Conservation (phyloP, 768 basidiomycete species). For the Austroboletus festivus region DNA sequence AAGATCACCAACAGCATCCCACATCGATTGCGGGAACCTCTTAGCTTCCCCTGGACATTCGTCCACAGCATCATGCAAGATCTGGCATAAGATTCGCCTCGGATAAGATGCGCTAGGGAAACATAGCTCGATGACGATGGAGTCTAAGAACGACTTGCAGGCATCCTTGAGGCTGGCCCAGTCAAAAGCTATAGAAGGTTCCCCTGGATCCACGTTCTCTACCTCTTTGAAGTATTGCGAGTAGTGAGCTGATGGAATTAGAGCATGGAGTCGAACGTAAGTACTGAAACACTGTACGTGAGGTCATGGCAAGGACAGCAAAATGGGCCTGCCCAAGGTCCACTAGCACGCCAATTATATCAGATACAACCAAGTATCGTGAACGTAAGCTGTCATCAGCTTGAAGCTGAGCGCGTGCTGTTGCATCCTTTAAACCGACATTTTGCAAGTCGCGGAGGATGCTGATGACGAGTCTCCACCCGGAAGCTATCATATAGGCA, state of each 20-base stretch:
- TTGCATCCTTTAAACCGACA: slow-evolving; percentile 51
- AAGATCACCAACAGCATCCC: slow-evolving; percentile 80
- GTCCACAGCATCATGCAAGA: slow-evolving; percentile 67
- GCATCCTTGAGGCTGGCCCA: slow-evolving; percentile 58
- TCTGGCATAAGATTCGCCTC: slow-evolving; percentile 58
- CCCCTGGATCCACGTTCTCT: slow-evolving; percentile 37
- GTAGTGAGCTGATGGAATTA: slow-evolving; percentile 56
- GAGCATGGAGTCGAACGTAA: not conserved
- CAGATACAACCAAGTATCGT: slow-evolving; percentile 61
- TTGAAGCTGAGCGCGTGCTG: slow-evolving; percentile 52
- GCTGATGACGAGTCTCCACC: slow-evolving; percentile 72
- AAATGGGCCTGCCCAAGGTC: slow-evolving; percentile 62
- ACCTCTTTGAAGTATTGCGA: slow-evolving; percentile 61
- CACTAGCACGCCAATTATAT: slow-evolving; percentile 59
- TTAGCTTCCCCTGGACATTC: slow-evolving; percentile 72
- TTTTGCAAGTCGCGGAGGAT: slow-evolving; percentile 53
- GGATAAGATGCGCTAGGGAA: slow-evolving; percentile 71
- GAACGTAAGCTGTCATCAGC: slow-evolving; percentile 48
- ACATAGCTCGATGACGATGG: slow-evolving; percentile 78
- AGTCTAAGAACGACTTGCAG: slow-evolving; percentile 77
- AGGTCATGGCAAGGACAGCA: slow-evolving; percentile 64
- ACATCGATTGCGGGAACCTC: slow-evolving; percentile 74
- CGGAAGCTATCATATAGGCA: slow-evolving; percentile 75
- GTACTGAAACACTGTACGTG: slow-evolving; percentile 47
- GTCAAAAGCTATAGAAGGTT: slow-evolving; percentile 62